phyloP scores from a whole-genome alignment of 1,284 basidiomycete species.

The Clitocybe nebularis region DNA sequence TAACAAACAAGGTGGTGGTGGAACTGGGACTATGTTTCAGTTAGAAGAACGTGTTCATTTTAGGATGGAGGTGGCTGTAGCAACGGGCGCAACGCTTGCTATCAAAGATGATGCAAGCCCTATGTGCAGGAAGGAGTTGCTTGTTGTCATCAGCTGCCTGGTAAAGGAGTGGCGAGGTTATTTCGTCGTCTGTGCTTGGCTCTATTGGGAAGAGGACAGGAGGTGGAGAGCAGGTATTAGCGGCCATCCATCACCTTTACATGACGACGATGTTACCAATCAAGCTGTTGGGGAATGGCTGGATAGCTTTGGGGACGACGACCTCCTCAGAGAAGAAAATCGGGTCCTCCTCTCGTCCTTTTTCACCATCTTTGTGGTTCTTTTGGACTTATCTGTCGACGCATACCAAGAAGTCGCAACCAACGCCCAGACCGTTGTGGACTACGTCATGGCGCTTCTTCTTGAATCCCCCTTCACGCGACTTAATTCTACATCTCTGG shows the following conservation, averaged over 20 bases:
- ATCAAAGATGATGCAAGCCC: slow-evolving; percentile 95
- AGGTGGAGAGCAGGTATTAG: slow-evolving; percentile 43
- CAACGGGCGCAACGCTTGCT: slow-evolving; percentile 72
- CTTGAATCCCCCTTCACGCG: slow-evolving; percentile 84
- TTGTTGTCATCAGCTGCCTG: slow-evolving; percentile 88
- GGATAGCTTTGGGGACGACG: slow-evolving; percentile 62
- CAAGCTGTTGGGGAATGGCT: slow-evolving; percentile 80
- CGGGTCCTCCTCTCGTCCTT: slow-evolving; percentile 84
- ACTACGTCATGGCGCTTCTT: slow-evolving; percentile 89
- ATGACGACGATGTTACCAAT: slow-evolving; percentile 62
- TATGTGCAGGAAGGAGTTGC: slow-evolving; percentile 92
- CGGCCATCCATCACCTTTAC: slow-evolving; percentile 28
- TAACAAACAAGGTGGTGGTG: slow-evolving; percentile 75
- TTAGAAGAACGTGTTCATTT: slow-evolving; percentile 79
- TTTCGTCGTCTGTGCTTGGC: slow-evolving; percentile 94
- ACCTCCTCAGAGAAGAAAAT: slow-evolving; percentile 70
- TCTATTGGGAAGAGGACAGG: slow-evolving; percentile 87
- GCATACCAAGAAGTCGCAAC: slow-evolving; percentile 91
- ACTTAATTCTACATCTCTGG: slow-evolving; percentile 63
- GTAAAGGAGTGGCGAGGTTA: slow-evolving; percentile 96
- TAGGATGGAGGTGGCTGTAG: slow-evolving; percentile 75
- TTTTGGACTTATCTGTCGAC: slow-evolving; percentile 91
- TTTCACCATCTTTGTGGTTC: slow-evolving; percentile 87
- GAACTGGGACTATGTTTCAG: slow-evolving; percentile 81
- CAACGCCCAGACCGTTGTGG: slow-evolving; percentile 87